These are phyloP conservation scores for Angophora floribunda DNA, from an alignment of 345 rosid species.

Conservation along the genomic window DNA sequence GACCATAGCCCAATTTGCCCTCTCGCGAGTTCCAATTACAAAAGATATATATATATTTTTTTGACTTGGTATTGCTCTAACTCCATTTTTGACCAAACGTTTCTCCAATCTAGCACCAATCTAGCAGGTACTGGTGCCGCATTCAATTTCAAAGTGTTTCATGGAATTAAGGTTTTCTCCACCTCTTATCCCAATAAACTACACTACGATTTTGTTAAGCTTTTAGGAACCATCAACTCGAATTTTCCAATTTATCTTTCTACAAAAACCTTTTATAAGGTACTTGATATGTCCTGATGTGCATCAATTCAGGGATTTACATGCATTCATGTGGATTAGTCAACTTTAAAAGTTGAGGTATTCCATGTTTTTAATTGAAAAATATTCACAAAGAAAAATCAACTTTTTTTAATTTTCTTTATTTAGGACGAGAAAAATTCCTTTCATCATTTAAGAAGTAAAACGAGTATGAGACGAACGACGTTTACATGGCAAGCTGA, in stretches of 20 bases:
- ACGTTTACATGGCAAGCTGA: background rate
- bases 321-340: background rate
- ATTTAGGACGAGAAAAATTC: background rate
- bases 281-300: background rate
- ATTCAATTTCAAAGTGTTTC: background rate
- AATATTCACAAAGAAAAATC: no score
- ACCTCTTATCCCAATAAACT: background rate
- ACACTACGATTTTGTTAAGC: background rate
- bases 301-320: fast-evolving
- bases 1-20: background rate
- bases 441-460: no score
- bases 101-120: no score
- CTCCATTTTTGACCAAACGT: no score
- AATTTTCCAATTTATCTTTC: background rate
- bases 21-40: no score
- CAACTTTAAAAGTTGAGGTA: background rate
- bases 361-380: fast-evolving
- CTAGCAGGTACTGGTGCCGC: fast-evolving
- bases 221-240: background rate
- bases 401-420: no score
- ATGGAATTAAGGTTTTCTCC: background rate
- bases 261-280: background rate
- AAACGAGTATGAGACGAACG: no score
- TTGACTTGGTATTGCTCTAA: no score
- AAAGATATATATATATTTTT: no score